Base-by-base conservation (phyloP, 352 stramenopile species). In the Pythium utonaiense region DNA sequence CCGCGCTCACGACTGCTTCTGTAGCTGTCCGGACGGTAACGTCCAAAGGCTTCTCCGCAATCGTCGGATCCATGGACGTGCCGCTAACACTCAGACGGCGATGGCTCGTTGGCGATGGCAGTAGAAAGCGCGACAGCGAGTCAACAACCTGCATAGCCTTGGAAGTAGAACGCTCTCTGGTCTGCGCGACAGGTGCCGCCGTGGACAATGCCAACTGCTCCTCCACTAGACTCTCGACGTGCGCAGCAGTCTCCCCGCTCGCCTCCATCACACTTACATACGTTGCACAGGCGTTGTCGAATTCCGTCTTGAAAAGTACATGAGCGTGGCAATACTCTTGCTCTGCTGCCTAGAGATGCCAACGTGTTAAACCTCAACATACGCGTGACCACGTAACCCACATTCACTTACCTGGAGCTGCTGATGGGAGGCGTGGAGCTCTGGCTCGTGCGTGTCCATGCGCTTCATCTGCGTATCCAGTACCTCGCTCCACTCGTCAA, bases 401-500 rank as follows among this genome's bases (percentile, higher is more conserved):
- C n/a, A n/a, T n/a, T n/a, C n/a, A n/a, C 61, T 21, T 38, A 70
- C 64, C 41, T 62, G 2, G 2, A 63, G 27, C 12, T 70, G 52
- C 12, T 41, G 5, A 8, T 61, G 45, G 16, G 49, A 53, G 12
- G 21, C 21, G 16, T 31, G 5, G 1, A 67, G 45, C 25, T 67
- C 64, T 12, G 58, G 58, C 28, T 53, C 53, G 10, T 60, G 53
- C 17, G 41, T 38, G 24, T 62, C 56, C 33, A 72, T 19, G 21
- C 65, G 65, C 33, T 62, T 62, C 16, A 63, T 24, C 36, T 68
- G 65, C 21, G 47, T 52, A 1, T 36, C 21, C 22, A 72, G 17
- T 22, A 41, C 33, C 14, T 68, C 50, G 24, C 21, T 55, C 68
- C 68, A 75, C 38, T 72, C 66, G 13, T 45, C 56, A 47, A 73